phyloP scores from a whole-genome alignment of 495 filamentous ascomycete species.

The Staphylotrichum tortipilum region DNA sequence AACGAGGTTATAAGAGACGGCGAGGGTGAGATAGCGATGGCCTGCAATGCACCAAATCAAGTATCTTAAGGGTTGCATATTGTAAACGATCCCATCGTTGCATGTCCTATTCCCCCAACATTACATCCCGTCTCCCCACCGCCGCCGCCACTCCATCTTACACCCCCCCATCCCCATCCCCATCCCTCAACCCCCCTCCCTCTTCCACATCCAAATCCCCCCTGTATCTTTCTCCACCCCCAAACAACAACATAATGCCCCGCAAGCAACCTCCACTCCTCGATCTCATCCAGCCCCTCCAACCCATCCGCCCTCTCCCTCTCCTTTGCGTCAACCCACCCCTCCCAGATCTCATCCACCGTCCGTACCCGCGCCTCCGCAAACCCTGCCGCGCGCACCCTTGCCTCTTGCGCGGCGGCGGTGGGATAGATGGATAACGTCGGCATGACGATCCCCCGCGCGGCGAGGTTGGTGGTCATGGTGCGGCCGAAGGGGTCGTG shows the following conservation, averaged over 20 bases:
- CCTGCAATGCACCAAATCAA: no score
- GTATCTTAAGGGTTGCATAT: no score
- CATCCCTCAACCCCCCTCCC: neutral
- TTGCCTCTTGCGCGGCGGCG: slow-evolving; percentile 52
- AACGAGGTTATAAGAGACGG: no score
- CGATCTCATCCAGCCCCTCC: slow-evolving; percentile 90
- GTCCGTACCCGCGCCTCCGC: slow-evolving; percentile 48
- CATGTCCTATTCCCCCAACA: no score
- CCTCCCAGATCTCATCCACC: slow-evolving; percentile 65
- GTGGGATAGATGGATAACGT: slow-evolving; percentile 65
- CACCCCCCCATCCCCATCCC: slow-evolving; percentile 5
- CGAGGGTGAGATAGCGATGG: no score
- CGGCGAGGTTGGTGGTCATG: slow-evolving; percentile 85
- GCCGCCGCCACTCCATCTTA: neutral
- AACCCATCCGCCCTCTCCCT: slow-evolving; percentile 68
- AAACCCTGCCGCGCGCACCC: slow-evolving; percentile 59
- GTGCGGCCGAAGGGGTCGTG: slow-evolving; percentile 77
- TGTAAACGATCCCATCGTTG: no score
- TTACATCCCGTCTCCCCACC: no score
- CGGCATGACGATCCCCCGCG: slow-evolving; percentile 75
- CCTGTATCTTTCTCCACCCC: slow-evolving; percentile 44
- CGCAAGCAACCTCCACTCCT: slow-evolving; percentile 86
- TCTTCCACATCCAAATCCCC: slow-evolving; percentile 14
- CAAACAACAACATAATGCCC: slow-evolving; percentile 85
- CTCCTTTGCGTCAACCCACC: slow-evolving; percentile 64